phyloP scores from a whole-genome alignment of 441 rosid genomes.

The Caryocar brasiliense region DNA sequence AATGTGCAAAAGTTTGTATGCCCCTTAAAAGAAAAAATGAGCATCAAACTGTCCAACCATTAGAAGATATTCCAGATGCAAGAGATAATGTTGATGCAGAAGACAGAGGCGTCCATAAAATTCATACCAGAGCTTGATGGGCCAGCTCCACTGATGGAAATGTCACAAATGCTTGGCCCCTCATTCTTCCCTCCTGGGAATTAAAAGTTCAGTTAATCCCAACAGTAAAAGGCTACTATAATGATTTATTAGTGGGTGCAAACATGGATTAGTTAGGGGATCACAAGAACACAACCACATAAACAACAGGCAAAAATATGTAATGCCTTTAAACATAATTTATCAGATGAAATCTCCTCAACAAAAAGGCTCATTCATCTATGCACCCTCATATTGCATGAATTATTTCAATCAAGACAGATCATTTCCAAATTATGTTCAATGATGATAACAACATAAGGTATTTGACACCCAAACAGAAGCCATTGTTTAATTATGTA shows the following conservation, averaged over 20 bases:
- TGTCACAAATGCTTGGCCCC: constrained; percentile 94
- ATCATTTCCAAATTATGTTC: too few species aligned
- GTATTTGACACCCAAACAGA: too few species aligned
- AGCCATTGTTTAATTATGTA: too few species aligned
- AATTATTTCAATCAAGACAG: too few species aligned
- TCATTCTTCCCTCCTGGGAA: constrained; percentile 92
- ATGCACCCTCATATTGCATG: too few species aligned
- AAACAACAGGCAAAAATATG: not conserved
- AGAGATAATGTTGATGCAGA: not conserved
- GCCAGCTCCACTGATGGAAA: constrained; percentile 87
- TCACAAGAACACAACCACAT: not conserved
- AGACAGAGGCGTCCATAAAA: not conserved
- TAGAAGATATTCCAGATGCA: not conserved
- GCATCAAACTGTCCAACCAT: not conserved
- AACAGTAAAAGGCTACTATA: not conserved
- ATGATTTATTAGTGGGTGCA: not conserved
- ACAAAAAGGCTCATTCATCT: not conserved
- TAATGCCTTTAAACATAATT: not conserved
- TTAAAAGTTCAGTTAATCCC: not conserved
- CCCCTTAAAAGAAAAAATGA: too few species aligned
- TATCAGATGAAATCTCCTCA: not conserved
- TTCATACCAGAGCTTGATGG: constrained; percentile 69
- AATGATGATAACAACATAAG: too few species aligned
- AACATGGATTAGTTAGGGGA: too few species aligned
- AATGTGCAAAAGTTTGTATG: too few species aligned